Conservation (phyloP, 2,329 filamentous ascomycete species). For the Fusarium armeniacum region DNA sequence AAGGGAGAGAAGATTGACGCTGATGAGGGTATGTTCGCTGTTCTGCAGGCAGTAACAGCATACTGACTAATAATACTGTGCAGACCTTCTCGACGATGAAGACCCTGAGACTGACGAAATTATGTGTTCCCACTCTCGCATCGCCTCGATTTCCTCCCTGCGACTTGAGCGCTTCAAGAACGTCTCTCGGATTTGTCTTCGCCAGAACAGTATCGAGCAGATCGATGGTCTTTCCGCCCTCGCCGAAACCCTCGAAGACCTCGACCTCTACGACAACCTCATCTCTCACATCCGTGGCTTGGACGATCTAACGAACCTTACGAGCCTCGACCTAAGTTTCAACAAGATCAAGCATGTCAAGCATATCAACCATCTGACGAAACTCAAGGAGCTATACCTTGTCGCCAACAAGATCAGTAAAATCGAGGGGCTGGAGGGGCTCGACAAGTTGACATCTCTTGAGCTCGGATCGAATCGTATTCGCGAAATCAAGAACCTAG, state of each 20-base stretch:
- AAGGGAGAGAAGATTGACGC: slow-evolving; percentile 82
- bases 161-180: slow-evolving; percentile 86
- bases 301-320: slow-evolving; percentile 81
- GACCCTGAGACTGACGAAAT: slow-evolving; percentile 79
- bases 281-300: slow-evolving; percentile 89
- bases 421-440: slow-evolving; percentile 85
- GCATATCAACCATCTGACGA: slow-evolving; percentile 80
- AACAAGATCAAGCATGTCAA: slow-evolving; percentile 99
- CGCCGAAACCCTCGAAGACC: slow-evolving; percentile 78
- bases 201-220: slow-evolving; percentile 88
- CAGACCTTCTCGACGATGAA: slow-evolving; percentile 73
- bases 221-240: slow-evolving; percentile 81
- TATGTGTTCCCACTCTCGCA: slow-evolving; percentile 88
- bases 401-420: slow-evolving; percentile 93
- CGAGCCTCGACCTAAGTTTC: slow-evolving; percentile 90
- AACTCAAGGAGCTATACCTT: slow-evolving; percentile 88
- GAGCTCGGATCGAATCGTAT: slow-evolving; percentile 95
- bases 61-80: slow-evolving; percentile 35
- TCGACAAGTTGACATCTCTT: slow-evolving; percentile 82
- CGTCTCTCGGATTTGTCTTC: slow-evolving; percentile 84
- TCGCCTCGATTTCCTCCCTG: slow-evolving; percentile 82
- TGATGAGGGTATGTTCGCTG: slow-evolving; percentile 76
- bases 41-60: neutral
- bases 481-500: slow-evolving; percentile 87
- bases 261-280: slow-evolving; percentile 97